Evolutionary conservation across 1,284 basidiomycete genomes (phyloP).

Genomic region (Phellinidium pouzarii): DNA sequence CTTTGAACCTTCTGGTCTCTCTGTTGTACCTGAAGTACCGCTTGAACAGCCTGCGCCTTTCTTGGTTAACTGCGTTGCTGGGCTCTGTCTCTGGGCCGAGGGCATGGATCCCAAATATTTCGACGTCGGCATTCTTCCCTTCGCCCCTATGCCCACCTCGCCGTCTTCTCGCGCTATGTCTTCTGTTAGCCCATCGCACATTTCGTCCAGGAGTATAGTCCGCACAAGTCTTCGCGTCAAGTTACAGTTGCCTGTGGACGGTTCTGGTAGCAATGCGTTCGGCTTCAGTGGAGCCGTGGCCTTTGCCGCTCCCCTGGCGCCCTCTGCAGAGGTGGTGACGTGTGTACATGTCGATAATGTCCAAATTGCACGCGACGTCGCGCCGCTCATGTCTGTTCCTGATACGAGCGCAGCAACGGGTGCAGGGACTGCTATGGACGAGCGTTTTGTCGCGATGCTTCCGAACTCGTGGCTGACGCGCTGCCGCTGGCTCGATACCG

Average conservation of each 20-base stretch:
- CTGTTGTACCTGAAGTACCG: constrained; percentile 9
- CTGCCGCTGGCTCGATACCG: constrained; percentile 50
- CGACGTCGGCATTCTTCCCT: constrained; percentile 41
- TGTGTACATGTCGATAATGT: constrained; percentile 45
- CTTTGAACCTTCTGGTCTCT: constrained; percentile 13
- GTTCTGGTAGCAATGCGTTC: constrained; percentile 44
- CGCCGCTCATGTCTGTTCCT: constrained; percentile 38
- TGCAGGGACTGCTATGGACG: constrained; percentile 18
- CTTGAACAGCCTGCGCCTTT: constrained; percentile 11
- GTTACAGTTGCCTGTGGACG: constrained; percentile 36
- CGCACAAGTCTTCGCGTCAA: constrained; percentile 42
- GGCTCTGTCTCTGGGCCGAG: constrained; percentile 52
- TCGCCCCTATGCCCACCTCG: constrained; percentile 26
- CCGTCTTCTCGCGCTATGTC: constrained; percentile 25
- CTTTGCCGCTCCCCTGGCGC: constrained; percentile 44
- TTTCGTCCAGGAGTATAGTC: constrained; percentile 1
- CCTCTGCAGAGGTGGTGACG: constrained; percentile 53
- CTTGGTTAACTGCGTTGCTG: constrained; percentile 28
- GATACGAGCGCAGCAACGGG: constrained; percentile 20
- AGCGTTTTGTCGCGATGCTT: constrained; percentile 40
- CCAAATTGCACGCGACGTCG: constrained; percentile 45
- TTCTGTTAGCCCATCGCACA: not conserved
- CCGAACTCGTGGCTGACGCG: constrained; percentile 54
- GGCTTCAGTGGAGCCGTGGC: constrained; percentile 57
- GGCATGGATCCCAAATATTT: constrained; percentile 58